Percentiles rank a stretch among this genome's conserved stretches.
Conservation (phyloP, 257 asterid genomes). For the Penstemon davidsonii region DNA sequence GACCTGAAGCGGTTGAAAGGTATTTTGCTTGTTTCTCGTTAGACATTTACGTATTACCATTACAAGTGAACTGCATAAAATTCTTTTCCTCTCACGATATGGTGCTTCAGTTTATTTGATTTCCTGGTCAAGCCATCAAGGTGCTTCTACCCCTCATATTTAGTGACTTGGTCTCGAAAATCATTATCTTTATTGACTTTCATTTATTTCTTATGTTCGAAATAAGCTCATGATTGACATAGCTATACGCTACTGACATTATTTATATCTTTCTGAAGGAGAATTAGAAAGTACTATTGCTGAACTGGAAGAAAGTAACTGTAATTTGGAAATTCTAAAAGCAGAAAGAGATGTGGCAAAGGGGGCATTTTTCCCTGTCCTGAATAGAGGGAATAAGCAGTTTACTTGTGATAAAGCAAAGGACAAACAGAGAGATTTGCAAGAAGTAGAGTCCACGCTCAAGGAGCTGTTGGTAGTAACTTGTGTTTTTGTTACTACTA, state of each 20-base stretch:
- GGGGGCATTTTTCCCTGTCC: slow-evolving; percentile 51
- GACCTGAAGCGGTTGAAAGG: slow-evolving; percentile 68
- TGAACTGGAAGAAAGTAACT: slow-evolving; percentile 81
- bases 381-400: slow-evolving; percentile 58
- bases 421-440: slow-evolving; percentile 75
- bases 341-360: slow-evolving; percentile 67
- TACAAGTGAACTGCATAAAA: slow-evolving; percentile 12
- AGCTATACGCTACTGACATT: slow-evolving; percentile 20
- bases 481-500: slow-evolving; percentile 24
- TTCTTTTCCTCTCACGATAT: neutral
- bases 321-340: slow-evolving; percentile 65
- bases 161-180: too few relatives aligned
- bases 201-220: neutral
- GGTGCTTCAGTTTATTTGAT: too few relatives aligned
- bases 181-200: neutral
- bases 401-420: slow-evolving; percentile 50
- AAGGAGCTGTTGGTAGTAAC: slow-evolving; percentile 72
- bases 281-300: slow-evolving; percentile 64
- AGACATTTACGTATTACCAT: neutral
- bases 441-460: slow-evolving; percentile 72
- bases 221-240: neutral
- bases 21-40: slow-evolving; percentile 26
- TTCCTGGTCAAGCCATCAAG: neutral
- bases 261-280: slow-evolving; percentile 47
- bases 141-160: neutral